Conservation (phyloP, 2,329 filamentous ascomycete genomes). For the Aspergillus niger region DNA sequence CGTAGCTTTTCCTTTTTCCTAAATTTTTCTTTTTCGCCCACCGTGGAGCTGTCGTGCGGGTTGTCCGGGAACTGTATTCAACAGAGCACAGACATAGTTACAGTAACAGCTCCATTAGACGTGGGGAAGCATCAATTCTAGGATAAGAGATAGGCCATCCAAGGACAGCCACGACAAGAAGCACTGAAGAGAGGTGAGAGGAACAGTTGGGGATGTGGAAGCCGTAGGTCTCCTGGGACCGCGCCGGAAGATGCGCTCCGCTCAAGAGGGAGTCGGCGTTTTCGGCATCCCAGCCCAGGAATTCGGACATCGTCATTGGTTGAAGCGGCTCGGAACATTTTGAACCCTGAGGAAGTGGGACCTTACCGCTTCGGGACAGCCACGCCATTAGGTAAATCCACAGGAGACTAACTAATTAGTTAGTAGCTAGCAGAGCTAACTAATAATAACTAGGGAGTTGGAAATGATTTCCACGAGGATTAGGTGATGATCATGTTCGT, state of each 20-base stretch:
- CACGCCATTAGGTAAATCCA: constrained; percentile 3
- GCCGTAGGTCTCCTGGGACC: constrained; percentile 1
- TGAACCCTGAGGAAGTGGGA: constrained; percentile 19
- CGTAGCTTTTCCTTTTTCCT: constrained; percentile 16
- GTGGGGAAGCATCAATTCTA: not conserved
- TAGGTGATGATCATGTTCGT: not conserved
- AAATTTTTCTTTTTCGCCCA: not conserved
- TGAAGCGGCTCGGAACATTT: constrained; percentile 21
- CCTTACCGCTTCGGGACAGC: constrained; percentile 19
- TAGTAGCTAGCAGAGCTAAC: not conserved
- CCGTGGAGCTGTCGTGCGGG: constrained; percentile 13
- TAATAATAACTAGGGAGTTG: too few relatives aligned
- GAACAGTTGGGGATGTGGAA: not conserved
- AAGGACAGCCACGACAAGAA: not conserved
- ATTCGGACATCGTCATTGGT: constrained; percentile 29
- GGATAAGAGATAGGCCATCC: constrained; percentile 4
- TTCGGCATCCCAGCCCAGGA: constrained; percentile 27
- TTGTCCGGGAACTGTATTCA: constrained; percentile 16
- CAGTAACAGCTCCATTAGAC: constrained; percentile 17
- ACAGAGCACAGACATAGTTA: constrained; percentile 18
- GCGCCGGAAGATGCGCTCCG: constrained; percentile 22
- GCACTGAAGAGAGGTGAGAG: not conserved
- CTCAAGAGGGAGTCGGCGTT: constrained; percentile 31
- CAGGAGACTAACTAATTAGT: too few relatives aligned
- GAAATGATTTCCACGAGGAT: too few relatives aligned